Evolutionary conservation across 1,284 basidiomycete genomes (phyloP).

Genomic region (Ustilago xerochloae): DNA sequence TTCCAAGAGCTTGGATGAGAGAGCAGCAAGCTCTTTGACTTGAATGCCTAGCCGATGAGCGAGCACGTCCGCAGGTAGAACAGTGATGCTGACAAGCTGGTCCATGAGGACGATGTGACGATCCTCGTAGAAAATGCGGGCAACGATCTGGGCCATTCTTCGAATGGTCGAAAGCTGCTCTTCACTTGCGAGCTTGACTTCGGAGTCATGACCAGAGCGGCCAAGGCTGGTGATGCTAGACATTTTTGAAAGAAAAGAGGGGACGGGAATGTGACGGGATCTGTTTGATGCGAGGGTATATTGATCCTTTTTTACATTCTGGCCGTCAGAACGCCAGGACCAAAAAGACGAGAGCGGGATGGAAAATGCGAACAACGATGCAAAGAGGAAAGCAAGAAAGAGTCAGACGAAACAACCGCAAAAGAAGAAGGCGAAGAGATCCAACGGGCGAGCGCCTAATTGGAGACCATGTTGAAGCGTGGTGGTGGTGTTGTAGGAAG

Average conservation of each 20-base stretch:
- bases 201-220: conserved; percentile 32
- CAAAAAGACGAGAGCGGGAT: conserved; percentile 1
- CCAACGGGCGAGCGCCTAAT: conserved; percentile 9
- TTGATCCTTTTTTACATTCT: not conserved
- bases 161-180: conserved; percentile 61
- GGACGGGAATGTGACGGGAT: not conserved
- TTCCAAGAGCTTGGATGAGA: conserved; percentile 85
- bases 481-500: conserved; percentile 11
- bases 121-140: conserved; percentile 92
- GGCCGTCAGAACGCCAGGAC: not conserved
- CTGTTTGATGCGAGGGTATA: not conserved
- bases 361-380: not conserved
- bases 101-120: conserved; percentile 92
- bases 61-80: conserved; percentile 91
- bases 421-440: not conserved
- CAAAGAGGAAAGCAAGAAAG: conserved; percentile 3
- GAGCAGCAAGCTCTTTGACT: conserved; percentile 91
- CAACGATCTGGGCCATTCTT: conserved; percentile 86
- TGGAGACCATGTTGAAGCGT: conserved; percentile 17
- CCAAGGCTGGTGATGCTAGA: conserved; percentile 29
- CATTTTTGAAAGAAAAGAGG: conserved; percentile 9
- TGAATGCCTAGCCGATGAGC: conserved; percentile 86
- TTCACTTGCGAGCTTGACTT: conserved; percentile 52
- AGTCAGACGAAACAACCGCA: conserved; percentile 21
- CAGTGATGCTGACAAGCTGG: conserved; percentile 87